These are phyloP conservation scores for Penicillium verrucosum DNA, from an alignment of 2,329 filamentous ascomycete species.

Conservation along the genomic window DNA sequence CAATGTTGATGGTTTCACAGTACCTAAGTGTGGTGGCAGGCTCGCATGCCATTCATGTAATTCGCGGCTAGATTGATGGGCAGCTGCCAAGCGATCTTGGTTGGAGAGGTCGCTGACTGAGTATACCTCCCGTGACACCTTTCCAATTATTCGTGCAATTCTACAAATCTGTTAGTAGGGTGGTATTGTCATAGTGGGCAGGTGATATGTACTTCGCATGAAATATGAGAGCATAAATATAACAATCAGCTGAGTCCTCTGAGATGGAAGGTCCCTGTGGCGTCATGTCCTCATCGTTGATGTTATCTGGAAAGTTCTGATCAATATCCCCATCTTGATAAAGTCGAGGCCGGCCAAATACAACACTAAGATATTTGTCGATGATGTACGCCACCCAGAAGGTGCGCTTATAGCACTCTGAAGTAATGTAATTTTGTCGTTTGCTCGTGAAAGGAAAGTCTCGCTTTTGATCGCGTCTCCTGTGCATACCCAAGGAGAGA, in stretches of 20 bases:
- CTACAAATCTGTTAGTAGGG: slow-evolving; percentile 1
- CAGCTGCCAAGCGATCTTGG: slow-evolving; percentile 20
- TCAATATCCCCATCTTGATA: slow-evolving; percentile 61
- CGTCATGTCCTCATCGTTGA: slow-evolving; percentile 55
- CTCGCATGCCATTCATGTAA: slow-evolving; percentile 20
- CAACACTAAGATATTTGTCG: slow-evolving; percentile 57
- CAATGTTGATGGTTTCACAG: slow-evolving; percentile 24
- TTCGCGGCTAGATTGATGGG: slow-evolving; percentile 18
- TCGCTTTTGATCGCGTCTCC: slow-evolving; percentile 14
- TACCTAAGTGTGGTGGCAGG: slow-evolving; percentile 26
- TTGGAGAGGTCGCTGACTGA: slow-evolving; percentile 20
- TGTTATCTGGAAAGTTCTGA: slow-evolving; percentile 49
- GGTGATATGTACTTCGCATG: slow-evolving; percentile 36
- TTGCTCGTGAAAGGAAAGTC: slow-evolving; percentile 13
- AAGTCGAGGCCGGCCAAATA: slow-evolving; percentile 55
- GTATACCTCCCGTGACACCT: slow-evolving; percentile 25
- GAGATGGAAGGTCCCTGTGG: slow-evolving; percentile 29
- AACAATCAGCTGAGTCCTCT: slow-evolving; percentile 24
- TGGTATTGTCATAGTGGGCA: neutral
- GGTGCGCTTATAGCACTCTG: slow-evolving; percentile 49
- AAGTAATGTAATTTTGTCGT: slow-evolving; percentile 22
- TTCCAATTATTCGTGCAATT: slow-evolving; percentile 25
- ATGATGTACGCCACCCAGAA: slow-evolving; percentile 60
- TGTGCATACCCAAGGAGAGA: slow-evolving; percentile 26
- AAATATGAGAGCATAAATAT: slow-evolving; percentile 38